These are phyloP conservation scores for Cinchona pubescens DNA, from an alignment of 257 asterid genomes.

Conservation along the genomic window DNA sequence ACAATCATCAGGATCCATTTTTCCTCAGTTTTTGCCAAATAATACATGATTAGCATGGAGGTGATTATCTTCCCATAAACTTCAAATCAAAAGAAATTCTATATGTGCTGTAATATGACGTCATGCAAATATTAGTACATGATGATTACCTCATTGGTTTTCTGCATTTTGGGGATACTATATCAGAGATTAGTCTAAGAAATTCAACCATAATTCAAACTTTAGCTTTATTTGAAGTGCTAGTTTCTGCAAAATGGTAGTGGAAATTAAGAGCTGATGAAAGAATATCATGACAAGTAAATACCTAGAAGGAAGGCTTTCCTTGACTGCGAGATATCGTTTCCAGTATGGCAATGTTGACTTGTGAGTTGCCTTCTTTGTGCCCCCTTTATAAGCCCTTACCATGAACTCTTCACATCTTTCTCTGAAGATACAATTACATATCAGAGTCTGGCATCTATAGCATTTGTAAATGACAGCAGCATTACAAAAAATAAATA, in stretches of 20 bases:
- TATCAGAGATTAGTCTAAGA: neutral
- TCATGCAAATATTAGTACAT: neutral
- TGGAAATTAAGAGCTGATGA: neutral
- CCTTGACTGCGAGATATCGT: conserved; percentile 75
- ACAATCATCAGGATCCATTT: no score
- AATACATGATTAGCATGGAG: neutral
- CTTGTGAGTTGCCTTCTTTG: conserved; percentile 75
- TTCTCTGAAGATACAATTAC: conserved; percentile 50
- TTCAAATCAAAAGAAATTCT: neutral
- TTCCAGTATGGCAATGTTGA: conserved; percentile 80
- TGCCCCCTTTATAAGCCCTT: conserved; percentile 89
- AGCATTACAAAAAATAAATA: no score
- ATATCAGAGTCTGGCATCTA: neutral
- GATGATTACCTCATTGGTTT: neutral
- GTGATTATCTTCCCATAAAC: neutral
- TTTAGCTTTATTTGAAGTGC: neutral
- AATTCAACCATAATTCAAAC: neutral
- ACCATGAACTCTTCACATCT: conserved; percentile 91
- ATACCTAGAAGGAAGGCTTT: conserved; percentile 87
- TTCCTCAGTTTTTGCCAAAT: neutral
- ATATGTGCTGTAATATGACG: neutral
- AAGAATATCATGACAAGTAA: conserved; percentile 5
- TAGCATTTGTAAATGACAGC: neutral
- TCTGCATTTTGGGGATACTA: neutral
- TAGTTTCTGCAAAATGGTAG: neutral